phyloP scores from a whole-genome alignment of 257 asterid genomes.

The Nicotiana paniculata region DNA sequence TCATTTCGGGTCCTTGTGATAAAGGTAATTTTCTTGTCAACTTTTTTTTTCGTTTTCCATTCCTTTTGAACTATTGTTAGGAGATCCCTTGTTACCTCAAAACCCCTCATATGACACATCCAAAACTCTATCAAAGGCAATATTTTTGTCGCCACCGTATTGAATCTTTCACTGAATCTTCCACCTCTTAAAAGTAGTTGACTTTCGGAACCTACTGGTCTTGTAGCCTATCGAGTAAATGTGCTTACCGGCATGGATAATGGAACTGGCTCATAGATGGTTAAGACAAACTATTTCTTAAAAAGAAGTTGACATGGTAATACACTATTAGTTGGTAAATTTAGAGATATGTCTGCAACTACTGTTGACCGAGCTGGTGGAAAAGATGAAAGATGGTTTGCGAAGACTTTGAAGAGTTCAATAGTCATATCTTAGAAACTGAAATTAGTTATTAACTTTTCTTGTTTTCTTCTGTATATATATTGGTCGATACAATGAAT shows the following conservation, averaged over 20 bases:
- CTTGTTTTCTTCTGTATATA: background rate
- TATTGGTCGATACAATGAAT: background rate
- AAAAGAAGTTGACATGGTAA: background rate
- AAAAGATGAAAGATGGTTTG: background rate
- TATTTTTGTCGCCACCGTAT: background rate
- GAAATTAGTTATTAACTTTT: background rate
- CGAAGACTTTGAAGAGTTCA: background rate
- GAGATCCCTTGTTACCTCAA: constrained; percentile 1
- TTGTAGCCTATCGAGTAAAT: background rate
- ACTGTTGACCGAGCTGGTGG: background rate
- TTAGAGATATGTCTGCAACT: background rate
- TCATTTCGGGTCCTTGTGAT: background rate
- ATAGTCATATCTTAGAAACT: background rate
- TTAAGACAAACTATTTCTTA: background rate
- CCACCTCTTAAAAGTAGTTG: background rate
- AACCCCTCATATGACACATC: background rate
- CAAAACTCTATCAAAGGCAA: background rate
- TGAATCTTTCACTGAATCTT: background rate
- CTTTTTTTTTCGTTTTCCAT: background rate
- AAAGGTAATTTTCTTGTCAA: background rate
- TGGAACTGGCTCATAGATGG: constrained; percentile 1
- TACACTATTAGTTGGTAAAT: background rate
- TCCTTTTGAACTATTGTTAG: background rate
- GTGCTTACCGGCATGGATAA: background rate
- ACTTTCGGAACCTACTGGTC: background rate